A percentile compares a stretch with the other conserved stretches of the same genome.
Conservation (phyloP, 257 asterid species). For the Fraxinus quadrangulata region DNA sequence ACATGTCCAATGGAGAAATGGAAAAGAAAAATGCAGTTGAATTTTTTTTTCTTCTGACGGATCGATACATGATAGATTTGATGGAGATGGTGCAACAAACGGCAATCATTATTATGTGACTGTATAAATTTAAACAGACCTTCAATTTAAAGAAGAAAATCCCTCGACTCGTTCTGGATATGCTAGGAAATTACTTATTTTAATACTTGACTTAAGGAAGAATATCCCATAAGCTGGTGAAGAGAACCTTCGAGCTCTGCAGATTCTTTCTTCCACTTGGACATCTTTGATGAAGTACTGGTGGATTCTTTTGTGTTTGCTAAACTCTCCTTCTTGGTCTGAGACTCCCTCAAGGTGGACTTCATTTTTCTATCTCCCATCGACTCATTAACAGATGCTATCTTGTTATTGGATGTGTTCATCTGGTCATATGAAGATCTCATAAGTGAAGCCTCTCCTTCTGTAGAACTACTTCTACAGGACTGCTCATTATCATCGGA, state of each 20-base stretch:
- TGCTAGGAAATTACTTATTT: slow-evolving; percentile 1
- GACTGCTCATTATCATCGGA: slow-evolving; percentile 61
- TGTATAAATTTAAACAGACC: background rate
- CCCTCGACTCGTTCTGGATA: background rate
- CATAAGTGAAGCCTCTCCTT: slow-evolving; percentile 40
- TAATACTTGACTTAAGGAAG: slow-evolving; percentile 65
- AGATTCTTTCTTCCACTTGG: slow-evolving; percentile 36
- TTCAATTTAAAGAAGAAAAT: background rate
- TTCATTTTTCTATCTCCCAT: slow-evolving; percentile 58
- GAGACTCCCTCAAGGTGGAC: slow-evolving; percentile 35
- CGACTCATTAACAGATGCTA: slow-evolving; percentile 30
- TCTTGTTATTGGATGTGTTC: slow-evolving; percentile 32
- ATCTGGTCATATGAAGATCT: slow-evolving; percentile 29
- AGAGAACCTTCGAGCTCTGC: slow-evolving; percentile 66
- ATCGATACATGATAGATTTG: background rate
- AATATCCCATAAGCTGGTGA: slow-evolving; percentile 87
- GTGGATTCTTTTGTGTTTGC: slow-evolving; percentile 28
- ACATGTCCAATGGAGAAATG: too few species aligned
- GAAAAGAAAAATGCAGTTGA: too few species aligned
- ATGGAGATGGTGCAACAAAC: background rate
- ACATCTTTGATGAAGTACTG: slow-evolving; percentile 40
- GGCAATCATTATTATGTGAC: background rate
- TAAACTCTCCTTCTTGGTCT: slow-evolving; percentile 15
- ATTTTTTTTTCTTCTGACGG: too few species aligned
- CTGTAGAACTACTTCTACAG: slow-evolving; percentile 43